A percentile compares a stretch with the other conserved stretches of the same genome.
These are phyloP conservation scores for Solanum virginianum DNA, from an alignment of 257 asterid genomes.

Conservation along the genomic window DNA sequence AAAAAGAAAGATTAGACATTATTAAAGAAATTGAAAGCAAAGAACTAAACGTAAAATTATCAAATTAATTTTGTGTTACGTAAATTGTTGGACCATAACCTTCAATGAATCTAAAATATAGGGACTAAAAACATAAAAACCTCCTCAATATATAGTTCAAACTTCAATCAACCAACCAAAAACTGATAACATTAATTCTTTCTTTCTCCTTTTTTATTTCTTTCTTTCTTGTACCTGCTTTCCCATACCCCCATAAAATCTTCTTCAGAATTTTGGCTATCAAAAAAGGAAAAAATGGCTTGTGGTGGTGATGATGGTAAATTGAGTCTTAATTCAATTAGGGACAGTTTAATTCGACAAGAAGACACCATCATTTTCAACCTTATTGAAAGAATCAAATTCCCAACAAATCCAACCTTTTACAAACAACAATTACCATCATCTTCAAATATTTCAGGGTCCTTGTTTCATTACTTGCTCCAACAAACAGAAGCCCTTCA, in stretches of 20 bases:
- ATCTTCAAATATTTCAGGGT: background rate
- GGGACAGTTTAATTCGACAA: slow-evolving; percentile 55
- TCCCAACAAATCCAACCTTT: slow-evolving; percentile 25
- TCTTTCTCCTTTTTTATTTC: background rate
- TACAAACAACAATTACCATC: slow-evolving; percentile 15
- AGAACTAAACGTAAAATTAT: background rate
- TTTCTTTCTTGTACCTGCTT: background rate
- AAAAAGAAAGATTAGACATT: background rate
- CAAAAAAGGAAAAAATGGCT: background rate
- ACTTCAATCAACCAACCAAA: background rate
- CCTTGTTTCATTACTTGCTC: slow-evolving; percentile 39
- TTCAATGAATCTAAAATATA: background rate
- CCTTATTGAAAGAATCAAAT: slow-evolving; percentile 67
- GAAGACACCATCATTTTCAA: slow-evolving; percentile 73
- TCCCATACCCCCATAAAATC: background rate
- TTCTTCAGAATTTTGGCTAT: background rate
- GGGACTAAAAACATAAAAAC: background rate
- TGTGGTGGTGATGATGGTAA: background rate
- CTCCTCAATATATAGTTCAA: background rate
- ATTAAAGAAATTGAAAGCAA: background rate
- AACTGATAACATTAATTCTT: background rate
- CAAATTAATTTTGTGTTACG: background rate
- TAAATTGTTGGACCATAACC: background rate
- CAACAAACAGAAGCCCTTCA: slow-evolving; percentile 72
- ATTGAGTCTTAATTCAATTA: slow-evolving; percentile 53